Percentiles rank a stretch among this genome's conserved stretches.
phyloP scores from a whole-genome alignment of 2,329 filamentous ascomycete species.

The Leptographium lundbergii region DNA sequence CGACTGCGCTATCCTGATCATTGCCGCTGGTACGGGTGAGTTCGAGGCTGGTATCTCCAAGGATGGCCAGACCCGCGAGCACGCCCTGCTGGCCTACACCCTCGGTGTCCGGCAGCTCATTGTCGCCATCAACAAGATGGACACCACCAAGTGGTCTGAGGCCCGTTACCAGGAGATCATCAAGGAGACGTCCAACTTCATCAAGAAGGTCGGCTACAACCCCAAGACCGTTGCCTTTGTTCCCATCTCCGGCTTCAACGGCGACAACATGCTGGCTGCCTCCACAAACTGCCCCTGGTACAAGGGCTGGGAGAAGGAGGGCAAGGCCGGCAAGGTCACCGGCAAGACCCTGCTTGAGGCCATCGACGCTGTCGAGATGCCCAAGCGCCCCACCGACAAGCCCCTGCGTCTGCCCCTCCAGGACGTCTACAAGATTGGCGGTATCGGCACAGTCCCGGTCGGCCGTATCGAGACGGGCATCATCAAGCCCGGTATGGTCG shows the following conservation, averaged over 20 bases:
- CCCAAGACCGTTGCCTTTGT: slow-evolving; percentile 98
- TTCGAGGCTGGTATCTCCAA: slow-evolving; percentile 99
- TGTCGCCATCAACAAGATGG: slow-evolving; percentile 99
- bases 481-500: slow-evolving; percentile 85
- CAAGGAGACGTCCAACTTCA: slow-evolving; percentile 99
- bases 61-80: slow-evolving; percentile 99
- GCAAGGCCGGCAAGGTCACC: slow-evolving; percentile 69
- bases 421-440: slow-evolving; percentile 99
- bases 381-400: slow-evolving; percentile 93
- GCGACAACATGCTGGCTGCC: slow-evolving; percentile 95
- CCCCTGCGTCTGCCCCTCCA: slow-evolving; percentile 98
- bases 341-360: slow-evolving; percentile 99
- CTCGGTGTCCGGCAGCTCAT: slow-evolving; percentile 99
- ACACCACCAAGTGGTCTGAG: slow-evolving; percentile 98
- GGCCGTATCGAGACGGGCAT: slow-evolving; percentile 99
- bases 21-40: slow-evolving; percentile 99
- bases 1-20: slow-evolving; percentile 99
- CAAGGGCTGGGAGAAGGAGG: slow-evolving; percentile 99
- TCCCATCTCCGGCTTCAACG: slow-evolving; percentile 99
- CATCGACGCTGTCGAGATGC: slow-evolving; percentile 91
- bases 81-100: slow-evolving; percentile 99
- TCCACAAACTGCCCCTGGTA: slow-evolving; percentile 98
- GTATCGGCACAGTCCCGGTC: slow-evolving; percentile 99
- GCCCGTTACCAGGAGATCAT: slow-evolving; percentile 96
- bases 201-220: slow-evolving; percentile 99